Evolutionary conservation across 2,329 filamentous ascomycete genomes (phyloP).

Genomic region (Fusarium sp.): DNA sequence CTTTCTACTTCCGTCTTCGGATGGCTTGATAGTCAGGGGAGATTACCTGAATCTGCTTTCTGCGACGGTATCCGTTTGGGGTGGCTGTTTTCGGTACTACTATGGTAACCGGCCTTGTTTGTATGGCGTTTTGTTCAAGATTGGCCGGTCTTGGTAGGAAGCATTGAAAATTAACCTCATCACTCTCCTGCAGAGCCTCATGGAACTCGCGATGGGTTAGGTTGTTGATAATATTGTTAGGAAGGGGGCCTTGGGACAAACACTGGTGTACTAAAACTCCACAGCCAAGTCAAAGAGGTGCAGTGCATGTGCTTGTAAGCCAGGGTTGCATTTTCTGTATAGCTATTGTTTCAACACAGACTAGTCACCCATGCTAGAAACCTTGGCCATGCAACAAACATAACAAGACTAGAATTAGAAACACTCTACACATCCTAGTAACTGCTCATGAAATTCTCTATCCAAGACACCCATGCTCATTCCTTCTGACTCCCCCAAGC

Average conservation of each 20-base stretch:
- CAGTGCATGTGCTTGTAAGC: no score
- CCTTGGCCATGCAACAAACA: not conserved
- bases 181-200: not conserved
- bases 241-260: not conserved
- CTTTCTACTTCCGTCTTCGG: not conserved
- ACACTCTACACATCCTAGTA: not conserved
- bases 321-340: not conserved
- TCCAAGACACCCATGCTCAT: not conserved
- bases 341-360: no score
- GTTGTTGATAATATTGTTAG: not conserved
- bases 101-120: slow-evolving; percentile 12
- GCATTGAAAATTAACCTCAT: not conserved
- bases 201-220: not conserved
- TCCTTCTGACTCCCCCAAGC: not conserved
- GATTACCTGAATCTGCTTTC: slow-evolving; percentile 4
- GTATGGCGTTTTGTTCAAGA: not conserved
- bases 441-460: not conserved
- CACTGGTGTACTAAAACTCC: not conserved
- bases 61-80: not conserved
- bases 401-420: not conserved
- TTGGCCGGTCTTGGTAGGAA: not conserved
- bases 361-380: no score
- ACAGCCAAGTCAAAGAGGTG: not conserved
- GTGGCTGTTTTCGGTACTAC: slow-evolving; percentile 26
- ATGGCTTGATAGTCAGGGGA: slow-evolving; percentile 28